A percentile compares a stretch with the other conserved stretches of the same genome.
Conservation (phyloP, 2,329 filamentous ascomycete genomes). For the Paraconiothyrium sp. region DNA sequence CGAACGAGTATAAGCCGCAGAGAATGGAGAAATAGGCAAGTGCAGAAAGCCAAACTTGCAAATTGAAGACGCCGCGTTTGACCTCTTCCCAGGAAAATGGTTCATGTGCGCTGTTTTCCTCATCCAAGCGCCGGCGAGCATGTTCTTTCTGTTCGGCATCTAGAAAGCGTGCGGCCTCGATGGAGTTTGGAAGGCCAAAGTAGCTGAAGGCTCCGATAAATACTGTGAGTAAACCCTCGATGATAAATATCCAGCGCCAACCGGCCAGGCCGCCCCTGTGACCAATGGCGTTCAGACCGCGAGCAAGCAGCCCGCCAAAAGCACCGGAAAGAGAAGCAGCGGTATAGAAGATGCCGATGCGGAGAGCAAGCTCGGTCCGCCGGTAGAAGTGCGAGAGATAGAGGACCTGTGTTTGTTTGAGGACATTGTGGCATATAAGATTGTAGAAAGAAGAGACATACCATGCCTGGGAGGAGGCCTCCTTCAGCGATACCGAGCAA, state of each 20-base stretch:
- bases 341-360: slow-evolving; percentile 75
- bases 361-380: slow-evolving; percentile 66
- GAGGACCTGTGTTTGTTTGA: slow-evolving; percentile 57
- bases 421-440: slow-evolving; percentile 9
- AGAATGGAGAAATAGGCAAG: slow-evolving; percentile 68
- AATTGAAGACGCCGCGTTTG: slow-evolving; percentile 66
- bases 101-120: slow-evolving; percentile 53
- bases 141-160: slow-evolving; percentile 62
- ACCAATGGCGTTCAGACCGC: slow-evolving; percentile 69
- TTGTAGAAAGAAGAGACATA: slow-evolving; percentile 28
- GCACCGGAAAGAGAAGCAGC: slow-evolving; percentile 72
- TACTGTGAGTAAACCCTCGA: slow-evolving; percentile 66
- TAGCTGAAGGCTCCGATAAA: slow-evolving; percentile 62
- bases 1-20: slow-evolving; percentile 69
- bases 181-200: slow-evolving; percentile 65
- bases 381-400: slow-evolving; percentile 72
- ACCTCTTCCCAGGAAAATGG: slow-evolving; percentile 70
- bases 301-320: slow-evolving; percentile 70
- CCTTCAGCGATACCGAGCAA: slow-evolving; percentile 71
- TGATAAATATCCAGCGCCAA: slow-evolving; percentile 53
- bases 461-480: slow-evolving; percentile 72
- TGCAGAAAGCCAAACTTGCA: slow-evolving; percentile 71
- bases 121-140: slow-evolving; percentile 58
- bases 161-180: slow-evolving; percentile 65
- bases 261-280: slow-evolving; percentile 62